Base-by-base conservation (phyloP, 2,329 filamentous ascomycete genomes). In the Colletotrichum scovillei region DNA sequence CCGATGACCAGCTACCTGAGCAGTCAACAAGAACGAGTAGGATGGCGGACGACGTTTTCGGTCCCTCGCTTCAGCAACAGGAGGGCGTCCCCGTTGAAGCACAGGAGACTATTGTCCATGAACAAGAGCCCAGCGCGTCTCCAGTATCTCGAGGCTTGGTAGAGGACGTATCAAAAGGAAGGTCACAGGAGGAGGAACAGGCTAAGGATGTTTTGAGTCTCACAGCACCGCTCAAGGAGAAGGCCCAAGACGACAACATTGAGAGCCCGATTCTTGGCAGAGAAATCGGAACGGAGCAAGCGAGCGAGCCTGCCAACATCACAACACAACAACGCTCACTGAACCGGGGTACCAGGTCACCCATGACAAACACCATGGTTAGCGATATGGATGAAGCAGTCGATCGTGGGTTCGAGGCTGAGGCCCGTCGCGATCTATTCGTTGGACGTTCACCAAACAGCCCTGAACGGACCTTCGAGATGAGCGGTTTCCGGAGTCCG, bases 181-280 rank as follows among this genome's bases (percentile, higher is more conserved):
- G 5, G 38, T 46, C 59, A 56, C 14, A 28, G 3, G 38, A 22
- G 14, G 22, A 42, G 5, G 53, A 57, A 24, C 71, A 76, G 26
- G 53, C 59, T 19, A 75, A 76, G 63, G 63, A 73, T 46, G 68
- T 19, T 60, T 65, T 72, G 49, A 57, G 32, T 62, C 52, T 69
- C n/a, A 38, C 67, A 3, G 71, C 64, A 19, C 68, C 68, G 26
- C 62, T 60, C 52, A 76, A 73, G 30, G 76, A 76, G 24, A 74
- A 78, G 62, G 77, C 81, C 12, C 77, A 78, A 24, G 76, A 78
- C 16, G 76, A 82, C 19, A 70, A 78, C 35, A 73, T 76, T 5
- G 84, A 87, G 75, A 86, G 83, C 72, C 84, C 85, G 9, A 69
- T 85, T 24, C 77, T 83, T 24, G 83, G 82, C 28, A 78, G 78